A percentile compares a stretch with the other conserved stretches of the same genome.
Conservation (phyloP, 2,329 filamentous ascomycete species). For the Graphiopsis chlorocephala region DNA sequence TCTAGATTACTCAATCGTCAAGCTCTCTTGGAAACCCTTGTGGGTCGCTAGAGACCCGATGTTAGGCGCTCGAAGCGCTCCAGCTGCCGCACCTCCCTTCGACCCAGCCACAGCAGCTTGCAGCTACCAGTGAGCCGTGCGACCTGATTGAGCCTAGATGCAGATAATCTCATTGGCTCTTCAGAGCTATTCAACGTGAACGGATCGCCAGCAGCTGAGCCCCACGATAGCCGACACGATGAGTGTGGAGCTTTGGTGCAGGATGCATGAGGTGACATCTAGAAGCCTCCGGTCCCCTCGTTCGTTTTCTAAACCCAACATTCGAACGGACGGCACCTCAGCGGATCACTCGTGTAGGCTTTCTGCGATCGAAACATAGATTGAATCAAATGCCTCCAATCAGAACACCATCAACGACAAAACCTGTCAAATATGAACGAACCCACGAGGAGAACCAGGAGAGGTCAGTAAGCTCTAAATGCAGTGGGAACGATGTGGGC, state of each 20-base stretch:
- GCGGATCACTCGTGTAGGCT: neutral
- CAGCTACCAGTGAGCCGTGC: neutral
- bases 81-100: neutral
- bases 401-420: neutral
- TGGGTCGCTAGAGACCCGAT: neutral
- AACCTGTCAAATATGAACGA: slow-evolving; percentile 62
- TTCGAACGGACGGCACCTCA: neutral
- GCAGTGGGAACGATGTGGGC: neutral
- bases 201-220: neutral
- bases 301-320: neutral
- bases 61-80: neutral
- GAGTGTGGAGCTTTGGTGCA: neutral
- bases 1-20: too few relatives aligned
- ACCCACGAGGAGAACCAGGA: slow-evolving; percentile 81
- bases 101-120: too few relatives aligned
- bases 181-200: neutral
- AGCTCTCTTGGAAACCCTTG: neutral
- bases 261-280: neutral
- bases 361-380: neutral
- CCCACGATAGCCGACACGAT: neutral
- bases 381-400: neutral
- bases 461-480: slow-evolving; percentile 42
- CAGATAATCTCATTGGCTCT: neutral
- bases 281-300: neutral
- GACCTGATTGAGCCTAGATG: neutral